A percentile compares a stretch with the other conserved stretches of the same genome.
Conservation (phyloP, 768 basidiomycete species). For the Leucogyrophana mollusca region DNA sequence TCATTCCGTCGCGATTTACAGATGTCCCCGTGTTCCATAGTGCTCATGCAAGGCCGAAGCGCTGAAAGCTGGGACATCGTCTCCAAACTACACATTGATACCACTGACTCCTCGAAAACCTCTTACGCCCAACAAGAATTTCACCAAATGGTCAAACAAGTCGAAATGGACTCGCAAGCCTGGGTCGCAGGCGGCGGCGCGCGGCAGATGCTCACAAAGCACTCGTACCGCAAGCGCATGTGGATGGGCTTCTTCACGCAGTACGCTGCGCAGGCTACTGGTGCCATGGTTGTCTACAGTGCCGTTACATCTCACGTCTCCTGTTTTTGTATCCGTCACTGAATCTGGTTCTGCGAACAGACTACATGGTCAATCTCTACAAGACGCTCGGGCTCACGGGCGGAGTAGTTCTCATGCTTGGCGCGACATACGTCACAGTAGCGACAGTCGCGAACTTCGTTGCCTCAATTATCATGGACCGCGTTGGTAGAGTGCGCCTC, state of each 20-base stretch:
- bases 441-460: too few species aligned
- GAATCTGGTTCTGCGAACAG: background rate
- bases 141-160: constrained; percentile 7
- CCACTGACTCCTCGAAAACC: background rate
- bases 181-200: constrained; percentile 3
- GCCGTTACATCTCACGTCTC: too few species aligned
- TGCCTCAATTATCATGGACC: too few species aligned
- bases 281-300: background rate
- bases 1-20: too few species aligned
- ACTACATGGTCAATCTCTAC: background rate
- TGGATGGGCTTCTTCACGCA: constrained; percentile 3
- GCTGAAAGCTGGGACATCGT: background rate
- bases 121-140: constrained; percentile 2
- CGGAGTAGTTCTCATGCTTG: too few species aligned
- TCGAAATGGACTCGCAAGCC: constrained; percentile 5
- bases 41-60: too few species aligned
- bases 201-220: constrained; percentile 3
- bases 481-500: too few species aligned
- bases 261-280: background rate
- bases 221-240: constrained; percentile 7
- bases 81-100: background rate
- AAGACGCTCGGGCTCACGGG: background rate
- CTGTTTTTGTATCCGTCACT: too few species aligned
- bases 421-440: too few species aligned
- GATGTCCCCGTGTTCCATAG: too few species aligned